Conservation (phyloP, 768 basidiomycete species). For the Leccinum aurantiacum region DNA sequence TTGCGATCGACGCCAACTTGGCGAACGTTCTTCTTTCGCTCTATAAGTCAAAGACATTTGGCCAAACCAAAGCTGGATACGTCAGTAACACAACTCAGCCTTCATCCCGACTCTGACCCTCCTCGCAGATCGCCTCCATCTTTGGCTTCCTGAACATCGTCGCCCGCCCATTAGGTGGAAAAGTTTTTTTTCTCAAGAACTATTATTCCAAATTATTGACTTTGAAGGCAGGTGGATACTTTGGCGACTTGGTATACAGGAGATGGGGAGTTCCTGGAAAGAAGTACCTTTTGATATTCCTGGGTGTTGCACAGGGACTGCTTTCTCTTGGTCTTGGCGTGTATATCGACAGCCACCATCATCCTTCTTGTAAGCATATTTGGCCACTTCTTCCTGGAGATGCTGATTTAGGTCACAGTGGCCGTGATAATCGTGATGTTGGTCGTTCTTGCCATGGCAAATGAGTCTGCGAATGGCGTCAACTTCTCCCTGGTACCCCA, state of each 20-base stretch:
- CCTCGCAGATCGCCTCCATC: conserved; percentile 27
- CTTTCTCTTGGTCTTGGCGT: conserved; percentile 47
- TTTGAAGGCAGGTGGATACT: conserved; percentile 37
- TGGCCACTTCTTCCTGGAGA: neutral
- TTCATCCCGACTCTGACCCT: conserved; percentile 5
- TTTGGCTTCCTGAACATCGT: conserved; percentile 52
- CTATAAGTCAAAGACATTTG: conserved; percentile 39
- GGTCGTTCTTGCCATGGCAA: conserved; percentile 38
- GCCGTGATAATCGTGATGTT: conserved; percentile 39
- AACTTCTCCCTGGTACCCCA: conserved; percentile 54
- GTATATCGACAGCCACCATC: conserved; percentile 33
- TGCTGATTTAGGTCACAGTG: conserved; percentile 17
- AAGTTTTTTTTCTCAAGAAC: neutral
- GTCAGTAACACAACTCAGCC: conserved; percentile 33
- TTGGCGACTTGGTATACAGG: conserved; percentile 47
- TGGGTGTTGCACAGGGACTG: conserved; percentile 46
- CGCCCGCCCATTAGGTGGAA: conserved; percentile 42
- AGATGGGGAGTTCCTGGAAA: conserved; percentile 44
- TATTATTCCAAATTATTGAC: neutral
- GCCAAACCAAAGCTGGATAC: conserved; percentile 55
- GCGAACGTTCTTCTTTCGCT: conserved; percentile 44
- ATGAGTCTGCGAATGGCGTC: conserved; percentile 49
- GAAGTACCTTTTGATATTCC: conserved; percentile 45
- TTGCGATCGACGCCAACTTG: conserved; percentile 55
- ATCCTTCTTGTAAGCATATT: conserved; percentile 21